These are phyloP conservation scores for Leccinum barrowsii DNA, from an alignment of 768 basidiomycete genomes.

Conservation along the genomic window DNA sequence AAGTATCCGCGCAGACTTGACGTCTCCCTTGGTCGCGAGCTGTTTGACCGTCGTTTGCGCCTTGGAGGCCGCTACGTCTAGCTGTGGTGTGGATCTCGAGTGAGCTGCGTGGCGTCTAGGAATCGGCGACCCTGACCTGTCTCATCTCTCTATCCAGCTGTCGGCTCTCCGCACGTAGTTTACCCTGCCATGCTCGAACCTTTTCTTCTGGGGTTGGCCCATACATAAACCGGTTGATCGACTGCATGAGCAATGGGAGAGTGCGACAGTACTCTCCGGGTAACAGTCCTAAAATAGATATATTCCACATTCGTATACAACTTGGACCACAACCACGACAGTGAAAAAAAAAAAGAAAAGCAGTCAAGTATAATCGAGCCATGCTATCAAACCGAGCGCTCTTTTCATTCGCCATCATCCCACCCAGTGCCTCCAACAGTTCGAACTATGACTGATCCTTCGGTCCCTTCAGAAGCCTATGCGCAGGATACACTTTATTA, in stretches of 20 bases:
- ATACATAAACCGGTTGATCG: slow-evolving; percentile 91
- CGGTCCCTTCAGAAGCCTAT: background rate
- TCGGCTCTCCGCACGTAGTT: slow-evolving; percentile 78
- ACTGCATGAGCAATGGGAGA: slow-evolving; percentile 53
- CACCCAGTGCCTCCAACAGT: too few relatives aligned
- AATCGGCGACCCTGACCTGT: slow-evolving; percentile 60
- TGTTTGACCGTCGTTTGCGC: slow-evolving; percentile 79
- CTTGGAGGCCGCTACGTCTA: slow-evolving; percentile 80
- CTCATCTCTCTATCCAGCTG: slow-evolving; percentile 90
- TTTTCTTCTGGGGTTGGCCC: slow-evolving; percentile 95
- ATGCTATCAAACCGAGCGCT: background rate
- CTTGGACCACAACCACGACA: too few relatives aligned
- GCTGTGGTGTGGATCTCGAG: slow-evolving; percentile 40
- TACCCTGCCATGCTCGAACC: slow-evolving; percentile 87
- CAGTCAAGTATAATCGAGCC: background rate
- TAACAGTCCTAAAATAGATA: slow-evolving; percentile 13
- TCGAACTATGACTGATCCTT: background rate
- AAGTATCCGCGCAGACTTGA: slow-evolving; percentile 88
- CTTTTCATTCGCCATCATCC: background rate
- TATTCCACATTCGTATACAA: slow-evolving; percentile 7
- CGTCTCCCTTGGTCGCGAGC: slow-evolving; percentile 86
- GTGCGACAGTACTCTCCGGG: background rate
- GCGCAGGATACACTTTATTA: background rate
- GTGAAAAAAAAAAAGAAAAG: background rate
- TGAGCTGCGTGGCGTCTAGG: slow-evolving; percentile 9